A percentile compares a stretch with the other conserved stretches of the same genome.
These are phyloP conservation scores for Isochrysis galbana DNA, from an alignment of 78 protist genomes.

Conservation along the genomic window DNA sequence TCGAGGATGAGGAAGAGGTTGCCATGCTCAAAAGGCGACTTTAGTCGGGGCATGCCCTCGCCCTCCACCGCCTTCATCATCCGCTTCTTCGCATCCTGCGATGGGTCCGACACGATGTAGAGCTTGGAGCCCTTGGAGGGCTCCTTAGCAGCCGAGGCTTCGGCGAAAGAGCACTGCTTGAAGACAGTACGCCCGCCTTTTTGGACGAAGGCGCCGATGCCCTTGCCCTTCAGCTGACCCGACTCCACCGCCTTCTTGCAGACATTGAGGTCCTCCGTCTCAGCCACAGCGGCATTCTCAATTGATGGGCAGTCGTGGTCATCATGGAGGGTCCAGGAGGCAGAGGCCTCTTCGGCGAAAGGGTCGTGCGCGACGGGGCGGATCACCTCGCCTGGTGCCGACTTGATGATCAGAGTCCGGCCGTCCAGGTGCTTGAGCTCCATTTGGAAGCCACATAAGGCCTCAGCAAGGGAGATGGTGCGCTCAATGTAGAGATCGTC, in stretches of 20 bases:
- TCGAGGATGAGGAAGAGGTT: conserved; percentile 69
- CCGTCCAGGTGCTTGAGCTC: conserved; percentile 86
- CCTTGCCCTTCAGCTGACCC: conserved; percentile 10
- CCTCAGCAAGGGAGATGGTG: conserved; percentile 72
- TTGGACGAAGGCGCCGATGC: neutral
- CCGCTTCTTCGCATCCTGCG: neutral
- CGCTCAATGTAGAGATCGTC: no score
- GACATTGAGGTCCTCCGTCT: neutral
- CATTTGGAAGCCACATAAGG: conserved; percentile 88
- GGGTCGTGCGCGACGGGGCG: conserved; percentile 18
- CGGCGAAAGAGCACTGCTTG: neutral
- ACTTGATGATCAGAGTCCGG: conserved; percentile 69
- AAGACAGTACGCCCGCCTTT: neutral
- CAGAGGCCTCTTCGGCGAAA: neutral
- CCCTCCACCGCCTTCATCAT: conserved; percentile 70
- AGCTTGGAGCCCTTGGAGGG: neutral
- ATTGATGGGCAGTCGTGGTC: neutral
- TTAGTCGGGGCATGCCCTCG: conserved; percentile 96
- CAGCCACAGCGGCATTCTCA: conserved; percentile 1
- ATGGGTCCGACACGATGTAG: neutral
- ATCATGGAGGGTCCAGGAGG: neutral
- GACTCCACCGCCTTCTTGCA: neutral
- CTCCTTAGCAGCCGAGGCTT: neutral
- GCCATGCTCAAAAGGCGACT: conserved; percentile 85
- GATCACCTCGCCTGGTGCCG: conserved; percentile 73